phyloP scores from a whole-genome alignment of 2,329 filamentous ascomycete species.

The Furcasterigmium furcatum region DNA sequence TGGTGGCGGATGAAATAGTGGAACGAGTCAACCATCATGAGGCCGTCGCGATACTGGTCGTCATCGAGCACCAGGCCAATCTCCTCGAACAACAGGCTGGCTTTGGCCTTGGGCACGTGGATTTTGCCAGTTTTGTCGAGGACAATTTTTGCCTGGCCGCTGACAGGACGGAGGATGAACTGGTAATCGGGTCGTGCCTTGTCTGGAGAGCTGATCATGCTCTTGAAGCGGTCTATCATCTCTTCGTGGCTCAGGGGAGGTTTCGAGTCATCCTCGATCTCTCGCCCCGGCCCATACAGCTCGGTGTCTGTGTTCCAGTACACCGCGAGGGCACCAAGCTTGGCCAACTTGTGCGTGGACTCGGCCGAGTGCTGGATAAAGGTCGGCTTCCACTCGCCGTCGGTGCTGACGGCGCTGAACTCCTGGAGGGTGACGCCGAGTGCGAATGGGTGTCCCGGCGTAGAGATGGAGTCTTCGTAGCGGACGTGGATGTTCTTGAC shows the following conservation, averaged over 20 bases:
- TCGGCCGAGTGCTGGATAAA: conserved; percentile 86
- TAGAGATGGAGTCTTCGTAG: conserved; percentile 96
- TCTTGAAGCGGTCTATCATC: conserved; percentile 72
- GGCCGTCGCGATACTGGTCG: conserved; percentile 90
- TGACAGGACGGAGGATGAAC: conserved; percentile 94
- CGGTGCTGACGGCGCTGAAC: conserved; percentile 95
- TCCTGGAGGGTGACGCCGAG: conserved; percentile 90
- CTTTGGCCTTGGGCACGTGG: conserved; percentile 82
- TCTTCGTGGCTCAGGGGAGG: conserved; percentile 69
- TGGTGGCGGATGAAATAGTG: conserved; percentile 98
- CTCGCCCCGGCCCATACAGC: conserved; percentile 78
- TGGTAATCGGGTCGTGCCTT: conserved; percentile 65
- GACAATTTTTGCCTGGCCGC: conserved; percentile 89
- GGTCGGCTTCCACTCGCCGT: conserved; percentile 90
- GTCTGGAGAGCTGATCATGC: conserved; percentile 74
- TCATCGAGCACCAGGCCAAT: conserved; percentile 98
- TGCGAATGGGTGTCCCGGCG: conserved; percentile 91
- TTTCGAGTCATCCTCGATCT: conserved; percentile 57
- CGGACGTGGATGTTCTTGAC: conserved; percentile 98
- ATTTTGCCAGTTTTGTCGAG: conserved; percentile 87
- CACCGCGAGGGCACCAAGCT: conserved; percentile 81
- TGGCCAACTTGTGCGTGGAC: conserved; percentile 91
- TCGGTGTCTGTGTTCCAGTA: conserved; percentile 98
- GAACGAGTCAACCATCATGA: conserved; percentile 98
- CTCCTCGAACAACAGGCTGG: conserved; percentile 90